Evolutionary conservation across 768 basidiomycete genomes (phyloP).

Genomic region (Austroboletus eburneus): DNA sequence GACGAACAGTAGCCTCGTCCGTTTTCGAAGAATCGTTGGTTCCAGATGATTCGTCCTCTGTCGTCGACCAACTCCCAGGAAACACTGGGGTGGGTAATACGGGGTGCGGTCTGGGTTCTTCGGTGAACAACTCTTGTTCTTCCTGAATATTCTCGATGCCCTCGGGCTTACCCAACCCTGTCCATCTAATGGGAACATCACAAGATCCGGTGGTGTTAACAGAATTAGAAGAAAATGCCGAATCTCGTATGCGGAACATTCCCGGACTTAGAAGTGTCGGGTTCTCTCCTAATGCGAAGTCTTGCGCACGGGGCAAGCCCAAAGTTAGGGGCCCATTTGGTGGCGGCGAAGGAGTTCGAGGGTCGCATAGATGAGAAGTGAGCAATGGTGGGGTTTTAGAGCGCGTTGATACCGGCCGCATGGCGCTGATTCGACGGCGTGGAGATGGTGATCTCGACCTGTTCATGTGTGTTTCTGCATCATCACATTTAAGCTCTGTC

Average conservation of each 20-base stretch:
- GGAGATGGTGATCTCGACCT: constrained; percentile 26
- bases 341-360: constrained; percentile 21
- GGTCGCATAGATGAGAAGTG: constrained; percentile 27
- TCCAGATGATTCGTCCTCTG: constrained; percentile 46
- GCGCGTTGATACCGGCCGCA: constrained; percentile 34
- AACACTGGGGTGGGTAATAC: constrained; percentile 35
- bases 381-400: constrained; percentile 40
- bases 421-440: constrained; percentile 22
- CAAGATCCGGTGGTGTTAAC: constrained; percentile 40
- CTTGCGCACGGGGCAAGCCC: constrained; percentile 18
- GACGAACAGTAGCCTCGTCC: constrained; percentile 24
- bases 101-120: constrained; percentile 21
- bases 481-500: constrained; percentile 10
- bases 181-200: constrained; percentile 62
- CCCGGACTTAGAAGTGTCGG: constrained; percentile 48
- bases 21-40: constrained; percentile 21
- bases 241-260: constrained; percentile 57
- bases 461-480: constrained; percentile 14
- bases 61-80: constrained; percentile 54
- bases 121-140: constrained; percentile 28
- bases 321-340: constrained; percentile 12
- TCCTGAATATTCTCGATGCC: constrained; percentile 37
- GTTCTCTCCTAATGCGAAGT: constrained; percentile 21
- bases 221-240: constrained; percentile 50
- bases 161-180: constrained; percentile 40